phyloP scores from a whole-genome alignment of 2,329 filamentous ascomycete species.

The Diplodia intermedia region DNA sequence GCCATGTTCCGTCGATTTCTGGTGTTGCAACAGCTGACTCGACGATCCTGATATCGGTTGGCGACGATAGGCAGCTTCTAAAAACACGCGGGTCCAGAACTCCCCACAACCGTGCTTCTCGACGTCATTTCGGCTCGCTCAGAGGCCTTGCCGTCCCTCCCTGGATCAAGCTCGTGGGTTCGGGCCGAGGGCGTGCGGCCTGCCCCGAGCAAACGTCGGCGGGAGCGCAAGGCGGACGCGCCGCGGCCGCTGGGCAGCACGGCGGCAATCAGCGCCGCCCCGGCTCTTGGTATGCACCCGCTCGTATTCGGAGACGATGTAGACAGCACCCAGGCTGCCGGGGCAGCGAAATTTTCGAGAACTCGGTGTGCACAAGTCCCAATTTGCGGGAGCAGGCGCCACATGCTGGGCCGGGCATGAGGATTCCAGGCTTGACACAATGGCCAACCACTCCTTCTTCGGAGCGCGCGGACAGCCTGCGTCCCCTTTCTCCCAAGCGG shows the following conservation, averaged over 20 bases:
- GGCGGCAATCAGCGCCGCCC: background rate
- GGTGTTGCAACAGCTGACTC: background rate
- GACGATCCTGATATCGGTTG: constrained; percentile 25
- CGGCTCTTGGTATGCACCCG: constrained; percentile 10
- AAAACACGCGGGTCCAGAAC: background rate
- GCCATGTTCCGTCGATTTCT: background rate
- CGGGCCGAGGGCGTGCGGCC: constrained; percentile 18
- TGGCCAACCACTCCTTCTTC: constrained; percentile 14
- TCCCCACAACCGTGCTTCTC: background rate
- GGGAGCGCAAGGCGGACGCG: background rate
- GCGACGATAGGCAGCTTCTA: background rate
- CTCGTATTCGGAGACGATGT: constrained; percentile 26
- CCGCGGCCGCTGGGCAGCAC: no score
- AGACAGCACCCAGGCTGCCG: background rate
- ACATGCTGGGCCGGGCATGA: constrained; percentile 13
- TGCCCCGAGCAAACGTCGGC: background rate
- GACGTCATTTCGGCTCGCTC: constrained; percentile 17
- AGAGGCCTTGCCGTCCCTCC: background rate
- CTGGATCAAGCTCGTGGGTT: constrained; percentile 1
- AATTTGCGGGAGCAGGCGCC: constrained; percentile 26
- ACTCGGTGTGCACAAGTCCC: constrained; percentile 20
- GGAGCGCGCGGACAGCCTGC: constrained; percentile 20
- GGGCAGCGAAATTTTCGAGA: constrained; percentile 12
- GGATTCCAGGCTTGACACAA: constrained; percentile 9
- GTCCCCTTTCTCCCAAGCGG: constrained; percentile 20